Conservation (phyloP, 2,329 filamentous ascomycete species). For the Trichoderma koningii region DNA sequence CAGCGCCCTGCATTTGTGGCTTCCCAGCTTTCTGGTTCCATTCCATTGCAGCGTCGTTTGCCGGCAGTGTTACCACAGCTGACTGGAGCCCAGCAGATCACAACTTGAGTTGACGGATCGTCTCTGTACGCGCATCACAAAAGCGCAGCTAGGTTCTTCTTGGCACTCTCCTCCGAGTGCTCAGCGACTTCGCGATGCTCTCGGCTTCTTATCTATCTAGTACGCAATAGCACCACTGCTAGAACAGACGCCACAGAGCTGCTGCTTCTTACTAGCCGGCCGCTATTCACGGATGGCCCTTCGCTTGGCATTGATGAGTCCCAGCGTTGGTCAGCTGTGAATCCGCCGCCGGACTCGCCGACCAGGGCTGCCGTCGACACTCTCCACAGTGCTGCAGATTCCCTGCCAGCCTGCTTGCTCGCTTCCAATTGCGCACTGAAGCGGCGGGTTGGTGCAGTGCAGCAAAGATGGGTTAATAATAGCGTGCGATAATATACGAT, state of each 20-base stretch:
- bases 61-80: too few relatives aligned
- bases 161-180: conserved; percentile 10
- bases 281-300: background rate
- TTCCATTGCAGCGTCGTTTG: background rate
- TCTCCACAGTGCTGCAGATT: conserved; percentile 4
- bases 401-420: too few relatives aligned
- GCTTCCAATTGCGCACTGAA: too few relatives aligned
- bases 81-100: too few relatives aligned
- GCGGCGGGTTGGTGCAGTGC: background rate
- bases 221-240: too few relatives aligned
- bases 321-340: conserved; percentile 20
- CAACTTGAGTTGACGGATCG: too few relatives aligned
- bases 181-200: background rate
- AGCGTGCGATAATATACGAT: background rate
- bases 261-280: background rate
- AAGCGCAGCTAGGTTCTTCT: conserved; percentile 8
- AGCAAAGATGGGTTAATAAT: background rate
- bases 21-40: conserved; percentile 13
- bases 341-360: conserved; percentile 24
- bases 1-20: too few relatives aligned
- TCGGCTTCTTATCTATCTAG: background rate
- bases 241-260: conserved; percentile 1
- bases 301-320: conserved; percentile 9
- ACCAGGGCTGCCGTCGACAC: conserved; percentile 6
- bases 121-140: background rate